These are phyloP conservation scores for Paraconiothyrium brasiliense DNA, from an alignment of 2,329 filamentous ascomycete genomes.

Conservation along the genomic window DNA sequence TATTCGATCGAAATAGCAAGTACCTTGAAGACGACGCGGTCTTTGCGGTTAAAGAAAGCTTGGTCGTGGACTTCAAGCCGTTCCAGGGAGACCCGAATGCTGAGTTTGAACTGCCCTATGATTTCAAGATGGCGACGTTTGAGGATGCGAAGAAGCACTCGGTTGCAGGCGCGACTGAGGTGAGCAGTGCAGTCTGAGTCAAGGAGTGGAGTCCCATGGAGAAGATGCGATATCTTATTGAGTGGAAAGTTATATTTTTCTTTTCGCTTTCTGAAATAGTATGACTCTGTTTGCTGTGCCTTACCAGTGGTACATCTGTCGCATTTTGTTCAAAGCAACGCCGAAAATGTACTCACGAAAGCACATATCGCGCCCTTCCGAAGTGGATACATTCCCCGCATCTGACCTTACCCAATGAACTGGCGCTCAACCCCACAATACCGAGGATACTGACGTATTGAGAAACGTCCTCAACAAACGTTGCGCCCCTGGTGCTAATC, in stretches of 20 bases:
- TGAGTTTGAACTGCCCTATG: constrained; percentile 63
- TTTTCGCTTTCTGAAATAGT: background rate
- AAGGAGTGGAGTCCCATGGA: background rate
- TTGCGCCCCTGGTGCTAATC: background rate
- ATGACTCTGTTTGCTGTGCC: too few relatives aligned
- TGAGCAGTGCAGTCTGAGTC: constrained; percentile 24
- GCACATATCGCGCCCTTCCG: background rate
- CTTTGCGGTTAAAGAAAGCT: constrained; percentile 67
- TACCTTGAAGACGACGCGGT: constrained; percentile 69
- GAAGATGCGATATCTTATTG: background rate
- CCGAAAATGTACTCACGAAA: too few relatives aligned
- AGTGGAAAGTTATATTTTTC: background rate
- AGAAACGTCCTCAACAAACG: background rate
- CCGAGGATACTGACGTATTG: constrained; percentile 2
- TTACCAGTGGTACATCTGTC: too few relatives aligned
- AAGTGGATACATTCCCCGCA: constrained; percentile 8
- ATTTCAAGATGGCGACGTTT: constrained; percentile 57
- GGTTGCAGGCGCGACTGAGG: constrained; percentile 37
- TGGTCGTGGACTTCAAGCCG: constrained; percentile 66
- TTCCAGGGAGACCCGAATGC: constrained; percentile 62
- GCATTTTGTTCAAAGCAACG: too few relatives aligned
- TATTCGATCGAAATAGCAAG: constrained; percentile 74
- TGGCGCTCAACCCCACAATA: background rate
- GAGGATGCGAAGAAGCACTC: constrained; percentile 44
- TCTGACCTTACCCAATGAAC: constrained; percentile 15